Evolutionary conservation across 371 early-diverging fungal genomes (phyloP), one percentile per base, ranked within the genome.

Genomic region (Mortierella sp.): DNA sequence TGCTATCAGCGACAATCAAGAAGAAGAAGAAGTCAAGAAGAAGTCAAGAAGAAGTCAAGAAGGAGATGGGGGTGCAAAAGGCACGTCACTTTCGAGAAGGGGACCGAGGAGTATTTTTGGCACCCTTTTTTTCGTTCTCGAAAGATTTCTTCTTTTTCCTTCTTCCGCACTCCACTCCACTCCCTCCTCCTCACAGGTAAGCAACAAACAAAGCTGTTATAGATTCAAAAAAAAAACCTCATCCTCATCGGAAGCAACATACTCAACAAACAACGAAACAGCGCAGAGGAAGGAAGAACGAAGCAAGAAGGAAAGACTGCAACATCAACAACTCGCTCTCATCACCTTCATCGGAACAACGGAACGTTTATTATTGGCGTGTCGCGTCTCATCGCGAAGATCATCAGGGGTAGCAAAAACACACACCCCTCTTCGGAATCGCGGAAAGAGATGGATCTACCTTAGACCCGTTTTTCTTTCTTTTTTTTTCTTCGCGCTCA

Each of bases 131-230:
- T 58, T 74, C n/a, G 5, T 44, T 58, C 44, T 44, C 27, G 0
- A 14, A 46, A 46, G 51, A 51, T 60, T 63, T 75, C 63, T 74
- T 75, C 75, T 75, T 63, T 75, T 56, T 63, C 46, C 60, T 63
- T 63, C 48, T 75, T 63, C 63, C 56, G 60, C 48, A 58, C 63
- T 56, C 65, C 44, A 18, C 54, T 38, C 18, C 44, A 43, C 56
- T 60, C 63, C 35, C 63, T 32, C 14, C 46, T 6, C 46, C 32
- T 41, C 18, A 56, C 74, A 75, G 75, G 75, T 75, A 75, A 75
- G 75, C 75, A 46, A 58, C 14, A 43, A 44, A 12, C 2, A 35
- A n/a, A 41, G 41, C 41, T 41, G 41, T 41, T 41, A 35, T 16
- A 27, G 58, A 44, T 46, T 63, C 21, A 21, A 38, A 38, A 43